Conservation (phyloP, 208 protist genomes). For the Phytomonas sp. region DNA sequence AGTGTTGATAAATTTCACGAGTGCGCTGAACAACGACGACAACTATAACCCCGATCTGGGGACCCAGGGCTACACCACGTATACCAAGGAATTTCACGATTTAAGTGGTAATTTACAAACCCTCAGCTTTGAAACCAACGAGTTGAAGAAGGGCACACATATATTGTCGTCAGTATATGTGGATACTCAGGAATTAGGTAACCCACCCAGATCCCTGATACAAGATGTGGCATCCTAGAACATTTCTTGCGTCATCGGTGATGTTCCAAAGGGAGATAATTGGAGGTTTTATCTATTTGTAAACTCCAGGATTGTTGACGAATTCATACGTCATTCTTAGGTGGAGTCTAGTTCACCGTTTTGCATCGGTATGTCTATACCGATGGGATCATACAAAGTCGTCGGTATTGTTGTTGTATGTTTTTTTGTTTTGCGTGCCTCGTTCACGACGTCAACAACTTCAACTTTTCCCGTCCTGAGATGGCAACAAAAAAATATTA, state of each 20-base stretch:
- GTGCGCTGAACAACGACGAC: constrained; percentile 20
- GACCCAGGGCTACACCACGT: constrained; percentile 9
- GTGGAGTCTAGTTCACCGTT: not conserved
- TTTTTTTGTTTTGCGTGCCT: not conserved
- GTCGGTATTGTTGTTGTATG: not conserved
- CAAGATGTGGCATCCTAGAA: not conserved
- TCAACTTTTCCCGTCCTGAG: constrained; percentile 6
- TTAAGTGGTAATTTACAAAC: constrained; percentile 31
- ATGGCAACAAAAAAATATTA: not conserved
- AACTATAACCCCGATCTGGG: constrained; percentile 20
- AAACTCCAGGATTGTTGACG: not conserved
- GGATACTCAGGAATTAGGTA: not conserved
- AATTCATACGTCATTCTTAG: not conserved
- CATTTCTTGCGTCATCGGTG: not conserved
- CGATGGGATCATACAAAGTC: not conserved
- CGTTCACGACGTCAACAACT: not conserved
- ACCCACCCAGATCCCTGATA: not conserved
- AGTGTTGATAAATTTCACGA: constrained; percentile 30
- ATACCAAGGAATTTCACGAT: constrained; percentile 53
- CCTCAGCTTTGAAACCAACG: constrained; percentile 21
- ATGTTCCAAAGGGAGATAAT: not conserved
- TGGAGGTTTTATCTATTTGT: not conserved
- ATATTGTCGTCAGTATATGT: not conserved
- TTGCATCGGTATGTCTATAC: not conserved
- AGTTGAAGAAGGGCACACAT: constrained; percentile 15